Base-by-base conservation (phyloP, 2,329 filamentous ascomycete genomes). In the Aspergillus puulaauensis region DNA sequence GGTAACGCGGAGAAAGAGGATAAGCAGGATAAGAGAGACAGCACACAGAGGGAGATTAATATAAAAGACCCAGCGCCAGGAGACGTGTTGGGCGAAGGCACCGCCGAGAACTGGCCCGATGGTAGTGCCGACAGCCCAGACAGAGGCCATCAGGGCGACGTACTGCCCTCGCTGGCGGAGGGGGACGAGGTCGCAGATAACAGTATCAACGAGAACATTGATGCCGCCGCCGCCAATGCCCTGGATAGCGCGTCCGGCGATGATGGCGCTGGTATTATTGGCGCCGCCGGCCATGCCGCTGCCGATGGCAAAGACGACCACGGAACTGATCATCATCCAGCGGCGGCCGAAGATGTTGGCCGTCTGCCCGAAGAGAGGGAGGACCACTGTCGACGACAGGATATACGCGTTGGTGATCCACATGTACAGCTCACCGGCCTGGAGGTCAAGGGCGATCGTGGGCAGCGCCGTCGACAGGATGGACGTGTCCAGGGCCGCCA, bases 141-240 rank as follows among this genome's bases (percentile, higher is more conserved):
- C 61, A 33, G 56, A 51, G 35, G 60, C 56, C 24, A 67, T 57
- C 17, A 68, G 58, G 12, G 60, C 63, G 40, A 69, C 62, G 33
- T 65, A 70, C 51, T 60, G 63, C 6, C 63, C 65, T 12, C 70
- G 63, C 35, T 68, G 63, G 12, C 68, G 66, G 41, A 71, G 53
- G 2, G 68, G 67, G 6, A 77, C 69, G 12, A 78, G 61, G 55
- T 80, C 77, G 3, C 71, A 72, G 37, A 77, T 67, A 44, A 79
- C 72, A 21, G 77, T 64, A 37, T 74, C 68, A 24, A 73, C 72
- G 6, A 77, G 62, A 0, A 67, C 68, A 46, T 74, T 71, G 24
- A 78, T 72, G 1, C 77, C 76, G 2, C 77, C 75, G 11, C 75
- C 77, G 4, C 77, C 77, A n/a, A 77, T 64, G 4, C 77, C 77